Percentiles rank a stretch among this genome's conserved stretches.
phyloP scores from a whole-genome alignment of 805 yeast species.

The Scheffersomyces ergatensis region DNA sequence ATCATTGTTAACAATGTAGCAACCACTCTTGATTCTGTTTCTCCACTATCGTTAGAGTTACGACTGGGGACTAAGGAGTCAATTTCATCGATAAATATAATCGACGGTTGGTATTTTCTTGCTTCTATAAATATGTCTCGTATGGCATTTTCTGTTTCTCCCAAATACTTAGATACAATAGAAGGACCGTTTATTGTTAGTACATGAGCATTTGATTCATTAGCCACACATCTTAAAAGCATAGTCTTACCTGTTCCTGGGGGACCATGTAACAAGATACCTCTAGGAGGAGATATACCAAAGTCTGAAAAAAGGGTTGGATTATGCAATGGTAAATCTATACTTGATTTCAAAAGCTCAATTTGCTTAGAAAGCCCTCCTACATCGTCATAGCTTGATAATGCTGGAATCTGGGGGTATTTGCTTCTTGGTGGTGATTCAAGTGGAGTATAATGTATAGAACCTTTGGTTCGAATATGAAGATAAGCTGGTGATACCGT shows the following conservation, averaged over 20 bases:
- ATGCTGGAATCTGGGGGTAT: constrained; percentile 44
- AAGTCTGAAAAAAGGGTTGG: constrained; percentile 78
- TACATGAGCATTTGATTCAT: constrained; percentile 77
- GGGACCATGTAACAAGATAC: constrained; percentile 91
- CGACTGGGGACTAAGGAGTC: constrained; percentile 98
- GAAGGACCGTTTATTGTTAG: constrained; percentile 87
- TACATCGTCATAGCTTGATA: constrained; percentile 49
- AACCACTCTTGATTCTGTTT: constrained; percentile 95
- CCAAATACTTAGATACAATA: constrained; percentile 86
- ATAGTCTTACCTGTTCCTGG: constrained; percentile 97
- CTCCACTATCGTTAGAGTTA: constrained; percentile 93
- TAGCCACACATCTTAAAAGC: constrained; percentile 79
- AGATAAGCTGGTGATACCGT: constrained; percentile 47
- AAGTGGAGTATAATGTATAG: constrained; percentile 2
- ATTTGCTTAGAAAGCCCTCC: constrained; percentile 80
- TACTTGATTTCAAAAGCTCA: constrained; percentile 56
- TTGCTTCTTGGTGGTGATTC: constrained; percentile 20
- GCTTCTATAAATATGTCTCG: constrained; percentile 86
- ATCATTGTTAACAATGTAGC: constrained; percentile 85
- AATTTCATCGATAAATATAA: constrained; percentile 90
- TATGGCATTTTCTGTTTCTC: constrained; percentile 89
- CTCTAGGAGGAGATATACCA: constrained; percentile 91
- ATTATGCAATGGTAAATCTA: constrained; percentile 76
- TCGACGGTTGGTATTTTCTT: constrained; percentile 76
- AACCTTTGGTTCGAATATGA: constrained; percentile 25